Percentiles rank a stretch among this genome's conserved stretches.
These are phyloP conservation scores for Salix arbutifolia DNA, from an alignment of 345 rosid species.

Conservation along the genomic window DNA sequence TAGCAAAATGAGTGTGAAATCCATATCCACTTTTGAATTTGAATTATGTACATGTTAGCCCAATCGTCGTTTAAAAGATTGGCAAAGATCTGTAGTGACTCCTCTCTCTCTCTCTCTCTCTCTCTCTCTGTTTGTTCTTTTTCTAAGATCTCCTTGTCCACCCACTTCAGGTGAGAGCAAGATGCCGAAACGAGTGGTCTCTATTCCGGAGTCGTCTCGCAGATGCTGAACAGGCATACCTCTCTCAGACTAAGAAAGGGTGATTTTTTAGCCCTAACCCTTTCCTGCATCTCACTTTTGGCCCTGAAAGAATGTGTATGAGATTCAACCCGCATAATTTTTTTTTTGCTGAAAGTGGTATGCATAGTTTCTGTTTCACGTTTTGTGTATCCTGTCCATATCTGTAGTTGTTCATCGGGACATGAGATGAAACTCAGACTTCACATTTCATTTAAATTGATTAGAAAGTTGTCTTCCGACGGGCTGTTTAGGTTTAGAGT, in stretches of 20 bases:
- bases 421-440: too few relatives aligned
- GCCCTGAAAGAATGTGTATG: neutral
- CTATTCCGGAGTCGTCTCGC: constrained; percentile 66
- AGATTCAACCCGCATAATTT: neutral
- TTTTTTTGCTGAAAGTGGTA: constrained; percentile 11
- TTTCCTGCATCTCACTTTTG: neutral
- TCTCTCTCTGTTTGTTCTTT: neutral
- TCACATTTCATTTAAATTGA: too few relatives aligned
- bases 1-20: neutral
- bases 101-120: neutral
- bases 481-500: too few relatives aligned
- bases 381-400: constrained; percentile 16
- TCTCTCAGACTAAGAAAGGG: constrained; percentile 27
- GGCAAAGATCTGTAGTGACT: too few relatives aligned
- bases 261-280: constrained; percentile 12
- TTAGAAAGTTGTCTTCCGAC: too few relatives aligned
- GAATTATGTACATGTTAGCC: neutral
- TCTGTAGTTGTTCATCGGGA: too few relatives aligned
- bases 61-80: neutral
- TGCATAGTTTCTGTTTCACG: constrained; percentile 20
- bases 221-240: constrained; percentile 57
- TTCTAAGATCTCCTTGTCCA: constrained; percentile 18
- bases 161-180: constrained; percentile 58
- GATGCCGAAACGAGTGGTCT: constrained; percentile 83
- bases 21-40: neutral